Percentiles rank a stretch among this genome's conserved stretches.
Evolutionary conservation across 2,329 filamentous ascomycete species (phyloP).

Genomic region (Microdochium nivale): DNA sequence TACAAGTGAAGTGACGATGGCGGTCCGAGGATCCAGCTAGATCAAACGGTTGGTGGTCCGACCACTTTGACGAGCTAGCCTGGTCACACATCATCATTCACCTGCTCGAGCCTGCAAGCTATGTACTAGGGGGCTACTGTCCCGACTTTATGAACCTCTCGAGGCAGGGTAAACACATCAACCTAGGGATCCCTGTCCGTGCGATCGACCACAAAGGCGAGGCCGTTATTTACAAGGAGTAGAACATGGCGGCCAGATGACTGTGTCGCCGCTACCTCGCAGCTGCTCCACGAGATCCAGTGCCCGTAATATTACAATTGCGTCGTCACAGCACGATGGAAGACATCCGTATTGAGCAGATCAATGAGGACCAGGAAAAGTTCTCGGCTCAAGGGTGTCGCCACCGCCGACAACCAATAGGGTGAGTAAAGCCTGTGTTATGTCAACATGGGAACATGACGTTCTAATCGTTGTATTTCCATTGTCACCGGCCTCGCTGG

Average conservation of each 20-base stretch:
- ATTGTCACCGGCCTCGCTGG: constrained; percentile 1
- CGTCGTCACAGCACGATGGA: constrained; percentile 15
- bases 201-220: constrained; percentile 35
- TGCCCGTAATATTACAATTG: constrained; percentile 15
- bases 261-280: constrained; percentile 9
- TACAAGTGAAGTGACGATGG: constrained; percentile 8
- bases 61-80: constrained; percentile 32
- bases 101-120: constrained; percentile 34
- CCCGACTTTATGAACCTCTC: constrained; percentile 32
- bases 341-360: constrained; percentile 31
- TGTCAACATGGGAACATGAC: not conserved
- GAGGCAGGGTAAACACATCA: constrained; percentile 25
- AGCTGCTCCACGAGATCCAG: constrained; percentile 17
- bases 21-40: constrained; percentile 13
- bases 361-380: constrained; percentile 6
- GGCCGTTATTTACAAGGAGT: constrained; percentile 16
- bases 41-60: constrained; percentile 24
- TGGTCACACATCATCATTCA: constrained; percentile 31
- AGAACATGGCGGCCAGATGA: constrained; percentile 12
- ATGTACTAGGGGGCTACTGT: constrained; percentile 38
- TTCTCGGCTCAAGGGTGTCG: constrained; percentile 7
- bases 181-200: constrained; percentile 38
- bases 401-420: constrained; percentile 9
- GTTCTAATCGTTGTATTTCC: not conserved
- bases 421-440: not conserved